A percentile compares a stretch with the other conserved stretches of the same genome.
Evolutionary conservation across 805 yeast species (phyloP).

Genomic region (Yarrowia hollandica): DNA sequence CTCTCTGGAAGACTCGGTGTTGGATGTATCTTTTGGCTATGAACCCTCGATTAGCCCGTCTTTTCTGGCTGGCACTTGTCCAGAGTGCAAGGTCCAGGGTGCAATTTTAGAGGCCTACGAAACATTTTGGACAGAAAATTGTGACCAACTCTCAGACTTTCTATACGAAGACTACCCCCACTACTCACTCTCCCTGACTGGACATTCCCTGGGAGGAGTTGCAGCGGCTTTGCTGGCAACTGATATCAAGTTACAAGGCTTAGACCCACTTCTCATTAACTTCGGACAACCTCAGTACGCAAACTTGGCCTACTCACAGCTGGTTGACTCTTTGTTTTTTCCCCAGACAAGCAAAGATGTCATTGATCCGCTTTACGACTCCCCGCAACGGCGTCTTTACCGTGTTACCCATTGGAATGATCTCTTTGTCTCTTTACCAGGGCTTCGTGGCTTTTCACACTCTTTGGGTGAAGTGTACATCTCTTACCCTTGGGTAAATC

Average conservation of each 20-base stretch:
- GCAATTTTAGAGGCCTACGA: constrained; percentile 7
- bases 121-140: background rate
- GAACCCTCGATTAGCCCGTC: constrained; percentile 1
- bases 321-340: constrained; percentile 44
- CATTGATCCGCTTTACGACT: constrained; percentile 14
- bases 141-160: background rate
- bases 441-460: constrained; percentile 2
- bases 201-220: constrained; percentile 18
- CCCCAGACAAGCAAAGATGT: background rate
- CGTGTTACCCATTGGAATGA: constrained; percentile 22
- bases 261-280: constrained; percentile 2
- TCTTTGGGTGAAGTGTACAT: constrained; percentile 18
- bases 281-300: constrained; percentile 35
- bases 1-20: constrained; percentile 15
- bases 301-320: constrained; percentile 43
- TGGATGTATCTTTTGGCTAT: constrained; percentile 17
- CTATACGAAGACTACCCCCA: background rate
- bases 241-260: background rate
- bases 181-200: constrained; percentile 4
- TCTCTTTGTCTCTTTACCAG: constrained; percentile 6
- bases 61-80: background rate
- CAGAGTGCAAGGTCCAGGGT: constrained; percentile 21
- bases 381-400: constrained; percentile 8
- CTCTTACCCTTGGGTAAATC: constrained; percentile 10
- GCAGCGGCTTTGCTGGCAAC: constrained; percentile 15